Base-by-base conservation (phyloP, 352 stramenopile genomes). In the Aphanomyces astaci region DNA sequence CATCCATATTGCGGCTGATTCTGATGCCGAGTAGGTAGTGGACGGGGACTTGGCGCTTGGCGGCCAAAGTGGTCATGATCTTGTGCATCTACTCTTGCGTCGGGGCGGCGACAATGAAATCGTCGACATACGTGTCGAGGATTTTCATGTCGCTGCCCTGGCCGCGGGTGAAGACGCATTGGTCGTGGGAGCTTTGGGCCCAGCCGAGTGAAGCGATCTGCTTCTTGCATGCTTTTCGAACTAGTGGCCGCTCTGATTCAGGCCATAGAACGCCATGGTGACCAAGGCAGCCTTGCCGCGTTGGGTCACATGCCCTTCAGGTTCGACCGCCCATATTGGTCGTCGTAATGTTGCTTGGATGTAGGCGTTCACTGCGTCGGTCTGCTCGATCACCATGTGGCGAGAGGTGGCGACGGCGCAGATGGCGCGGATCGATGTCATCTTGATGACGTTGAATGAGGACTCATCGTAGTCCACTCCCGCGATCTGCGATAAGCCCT, bases 391-490 rank as follows among this genome's bases (percentile, higher is more conserved):
- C 10, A 63, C 43, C 43, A 65, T 28, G 57, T 65, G 64, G 25
- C 30, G n/a, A 5, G 22, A 10, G 25, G 24, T 65, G 43, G 57
- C 43, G 3, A 64, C 27, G 13, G 67, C 45, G 7, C 67, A 33
- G 28, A 64, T 27, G 1, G 32, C 15, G 13, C 59, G 49, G 24
- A 72, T 70, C 4, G 67, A 72, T 4, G 43, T 65, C 25, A 65
- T 4, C 22, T 70, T 72, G 9, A 55, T 36, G 24, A 65, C 43
- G 15, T 59, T 43, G 27, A 57, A 25, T 59, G 65, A 72, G 15
- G 66, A 68, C 25, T 72, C 57, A n/a, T 59, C 24, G 40, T 72
- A 72, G 67, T 72, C 59, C 2, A 72, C 46, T 28, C 67, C 67
- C 19, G 60, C 24, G 24, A 27, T 1, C 49, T 72, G 48, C 1